These are phyloP conservation scores for Melaleuca quinquenervia DNA, from an alignment of 345 rosid species.

Conservation along the genomic window DNA sequence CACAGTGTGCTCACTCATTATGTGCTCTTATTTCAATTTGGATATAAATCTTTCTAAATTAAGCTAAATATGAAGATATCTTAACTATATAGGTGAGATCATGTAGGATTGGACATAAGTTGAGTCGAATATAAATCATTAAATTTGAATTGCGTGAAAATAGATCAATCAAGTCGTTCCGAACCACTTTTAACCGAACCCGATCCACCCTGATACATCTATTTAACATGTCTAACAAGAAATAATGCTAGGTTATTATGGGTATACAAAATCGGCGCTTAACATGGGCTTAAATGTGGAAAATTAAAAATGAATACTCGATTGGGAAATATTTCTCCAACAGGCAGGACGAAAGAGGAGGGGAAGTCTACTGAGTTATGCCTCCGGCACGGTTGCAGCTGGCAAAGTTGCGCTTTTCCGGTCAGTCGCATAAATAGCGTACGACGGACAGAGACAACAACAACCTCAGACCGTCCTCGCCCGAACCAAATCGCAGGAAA, in stretches of 20 bases:
- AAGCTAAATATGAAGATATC: no score
- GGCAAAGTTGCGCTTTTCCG: neutral
- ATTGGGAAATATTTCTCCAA: neutral
- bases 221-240: neutral
- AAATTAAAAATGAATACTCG: neutral
- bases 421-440: neutral
- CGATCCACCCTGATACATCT: no score
- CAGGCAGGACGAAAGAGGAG: neutral
- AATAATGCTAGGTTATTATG: neutral
- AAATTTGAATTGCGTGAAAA: no score
- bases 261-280: neutral
- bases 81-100: no score
- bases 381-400: neutral
- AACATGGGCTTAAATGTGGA: neutral
- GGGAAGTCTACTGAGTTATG: neutral
- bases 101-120: no score
- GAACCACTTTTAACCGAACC: no score
- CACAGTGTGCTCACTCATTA: no score
- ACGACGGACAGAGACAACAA: neutral
- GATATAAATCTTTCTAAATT: no score
- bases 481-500: neutral
- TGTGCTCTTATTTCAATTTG: no score
- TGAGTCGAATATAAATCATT: no score
- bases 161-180: no score
- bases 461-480: neutral